These are phyloP conservation scores for Termitomyces sp. DNA, from an alignment of 768 basidiomycete species.

Conservation along the genomic window DNA sequence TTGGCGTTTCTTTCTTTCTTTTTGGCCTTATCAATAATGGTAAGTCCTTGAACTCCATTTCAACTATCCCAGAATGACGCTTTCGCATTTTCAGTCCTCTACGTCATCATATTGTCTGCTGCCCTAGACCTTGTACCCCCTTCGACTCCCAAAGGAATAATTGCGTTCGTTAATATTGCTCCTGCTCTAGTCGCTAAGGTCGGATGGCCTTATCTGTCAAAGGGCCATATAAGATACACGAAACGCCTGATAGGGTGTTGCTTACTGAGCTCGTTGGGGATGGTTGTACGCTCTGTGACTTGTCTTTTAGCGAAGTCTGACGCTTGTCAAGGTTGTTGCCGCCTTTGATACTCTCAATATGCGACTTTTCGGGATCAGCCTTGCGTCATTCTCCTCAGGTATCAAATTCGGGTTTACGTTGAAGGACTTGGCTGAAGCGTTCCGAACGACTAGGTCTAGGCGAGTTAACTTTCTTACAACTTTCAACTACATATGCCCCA, in stretches of 20 bases:
- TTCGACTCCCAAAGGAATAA: constrained; percentile 89
- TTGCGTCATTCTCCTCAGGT: constrained; percentile 89
- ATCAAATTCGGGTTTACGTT: neutral
- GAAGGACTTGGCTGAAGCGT: neutral
- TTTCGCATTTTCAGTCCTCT: constrained; percentile 53
- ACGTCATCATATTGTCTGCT: constrained; percentile 95
- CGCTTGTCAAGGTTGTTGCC: constrained; percentile 60
- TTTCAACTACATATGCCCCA: constrained; percentile 77
- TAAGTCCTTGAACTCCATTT: constrained; percentile 17
- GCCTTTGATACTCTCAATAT: constrained; percentile 57
- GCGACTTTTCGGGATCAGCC: constrained; percentile 69
- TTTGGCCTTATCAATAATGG: constrained; percentile 94
- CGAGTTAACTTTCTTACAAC: constrained; percentile 90
- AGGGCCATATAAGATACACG: constrained; percentile 79
- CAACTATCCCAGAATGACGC: constrained; percentile 3
- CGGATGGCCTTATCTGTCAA: constrained; percentile 86
- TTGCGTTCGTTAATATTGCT: constrained; percentile 92
- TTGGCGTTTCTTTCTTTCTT: constrained; percentile 73
- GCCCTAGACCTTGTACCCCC: constrained; percentile 92
- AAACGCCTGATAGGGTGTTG: constrained; percentile 74
- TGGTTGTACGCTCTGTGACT: constrained; percentile 58
- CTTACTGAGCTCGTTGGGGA: constrained; percentile 69
- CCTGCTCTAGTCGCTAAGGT: constrained; percentile 85
- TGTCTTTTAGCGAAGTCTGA: neutral
- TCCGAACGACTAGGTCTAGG: constrained; percentile 59